phyloP scores from a whole-genome alignment of 306 rosid genomes.

The Castanea sativa region DNA sequence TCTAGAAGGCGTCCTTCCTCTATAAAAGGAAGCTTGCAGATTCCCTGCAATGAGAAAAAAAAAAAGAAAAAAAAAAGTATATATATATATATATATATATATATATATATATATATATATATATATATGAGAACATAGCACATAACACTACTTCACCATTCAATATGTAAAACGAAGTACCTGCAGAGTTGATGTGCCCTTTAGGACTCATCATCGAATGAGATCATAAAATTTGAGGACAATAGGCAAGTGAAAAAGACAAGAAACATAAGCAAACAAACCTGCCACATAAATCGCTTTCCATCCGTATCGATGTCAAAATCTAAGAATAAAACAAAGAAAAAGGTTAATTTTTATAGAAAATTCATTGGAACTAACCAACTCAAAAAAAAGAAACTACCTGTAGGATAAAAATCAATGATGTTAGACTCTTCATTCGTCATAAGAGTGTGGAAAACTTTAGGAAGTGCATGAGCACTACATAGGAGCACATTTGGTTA shows the following conservation, averaged over 20 bases:
- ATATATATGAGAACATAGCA: background rate
- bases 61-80: no score
- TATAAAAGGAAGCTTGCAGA: constrained; percentile 50
- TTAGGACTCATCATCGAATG: no score
- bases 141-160: background rate
- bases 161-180: background rate
- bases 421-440: constrained; percentile 31
- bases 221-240: background rate
- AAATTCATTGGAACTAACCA: background rate
- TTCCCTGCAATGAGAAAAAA: constrained; percentile 27
- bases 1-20: constrained; percentile 42
- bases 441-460: constrained; percentile 32
- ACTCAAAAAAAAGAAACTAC: constrained; percentile 18
- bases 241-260: background rate
- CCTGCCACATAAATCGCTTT: constrained; percentile 57
- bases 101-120: no score
- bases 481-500: background rate
- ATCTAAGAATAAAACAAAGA: constrained; percentile 22
- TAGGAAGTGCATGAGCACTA: constrained; percentile 57
- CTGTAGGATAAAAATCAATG: constrained; percentile 45
- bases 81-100: no score
- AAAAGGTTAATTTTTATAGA: background rate
- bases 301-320: constrained; percentile 54
- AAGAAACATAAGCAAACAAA: constrained; percentile 30
- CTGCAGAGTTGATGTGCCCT: no score